Evolutionary conservation across 106 monocot genomes (phyloP), one percentile per base, ranked within the genome.

Genomic region (Dendrobium catenatum): DNA sequence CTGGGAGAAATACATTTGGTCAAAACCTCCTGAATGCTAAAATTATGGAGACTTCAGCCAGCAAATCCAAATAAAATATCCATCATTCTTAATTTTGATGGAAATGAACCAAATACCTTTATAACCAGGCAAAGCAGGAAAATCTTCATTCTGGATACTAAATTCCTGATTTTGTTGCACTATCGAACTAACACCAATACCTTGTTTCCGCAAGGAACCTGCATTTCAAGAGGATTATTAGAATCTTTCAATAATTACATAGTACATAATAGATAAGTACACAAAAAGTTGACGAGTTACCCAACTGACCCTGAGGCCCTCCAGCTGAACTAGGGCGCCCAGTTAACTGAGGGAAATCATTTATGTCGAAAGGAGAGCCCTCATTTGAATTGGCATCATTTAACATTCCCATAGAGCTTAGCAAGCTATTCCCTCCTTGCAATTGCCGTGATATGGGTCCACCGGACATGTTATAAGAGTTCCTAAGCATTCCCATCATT

Each of bases 71-170:
- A 20, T 18, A 58, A 58, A 58, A 58, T 58, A 18, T 1, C 11
- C 18, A 68, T 22, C 26, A 68, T 9, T 9, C 5, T 7, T 20
- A 70, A 27, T 13, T 31, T 70, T 33, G 70, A 73, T 42, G 17
- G 31, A 43, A 73, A 73, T 5, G 43, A 31, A 17, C 18, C 16
- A 17, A 73, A 5, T 43, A 98, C 97, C 97, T 98, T 98, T 98
- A 78, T 80, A 93, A 78, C 94, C 94, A 83, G 97, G 97, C 74
- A 98, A 91, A 78, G 94, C 97, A 77, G 94, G 97, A 87, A 98
- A 98, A 84, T 98, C 97, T 86, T 98, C 97, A 87, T 94, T 98
- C 80, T 94, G 97, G 70, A 98, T 94, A 81, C 92, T 98, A 82
- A 98, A 98, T 86, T 98, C 97, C 77, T 98, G 97, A 77, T 84